Conservation (phyloP, 2,329 filamentous ascomycete genomes). For the Xylaria sp. region DNA sequence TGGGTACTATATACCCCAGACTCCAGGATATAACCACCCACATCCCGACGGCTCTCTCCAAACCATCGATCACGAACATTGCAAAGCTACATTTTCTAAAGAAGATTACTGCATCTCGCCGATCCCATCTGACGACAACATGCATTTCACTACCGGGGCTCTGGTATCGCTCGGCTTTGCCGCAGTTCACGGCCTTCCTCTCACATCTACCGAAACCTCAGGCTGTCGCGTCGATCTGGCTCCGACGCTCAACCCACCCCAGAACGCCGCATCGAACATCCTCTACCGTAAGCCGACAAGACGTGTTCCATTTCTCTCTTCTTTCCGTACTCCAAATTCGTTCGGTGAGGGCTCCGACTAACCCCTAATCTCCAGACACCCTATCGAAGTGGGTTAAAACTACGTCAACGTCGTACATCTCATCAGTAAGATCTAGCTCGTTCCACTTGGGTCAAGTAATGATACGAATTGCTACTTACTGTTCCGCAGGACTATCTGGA, state of each 20-base stretch:
- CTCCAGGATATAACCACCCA: slow-evolving; percentile 7
- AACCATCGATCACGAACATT: slow-evolving; percentile 9
- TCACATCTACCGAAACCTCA: background rate
- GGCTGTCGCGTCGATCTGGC: slow-evolving; percentile 26
- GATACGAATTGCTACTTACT: slow-evolving; percentile 1
- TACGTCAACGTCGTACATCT: slow-evolving; percentile 19
- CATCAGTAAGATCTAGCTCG: slow-evolving; percentile 24
- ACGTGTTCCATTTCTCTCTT: background rate
- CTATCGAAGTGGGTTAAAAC: slow-evolving; percentile 26
- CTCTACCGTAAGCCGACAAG: slow-evolving; percentile 21
- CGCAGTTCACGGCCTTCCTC: slow-evolving; percentile 22
- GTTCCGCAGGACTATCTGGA: slow-evolving; percentile 26
- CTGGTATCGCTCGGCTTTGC: slow-evolving; percentile 25
- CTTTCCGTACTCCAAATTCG: too few relatives aligned
- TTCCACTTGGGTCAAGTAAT: background rate
- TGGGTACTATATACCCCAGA: slow-evolving; percentile 22
- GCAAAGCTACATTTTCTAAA: background rate
- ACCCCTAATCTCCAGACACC: slow-evolving; percentile 14
- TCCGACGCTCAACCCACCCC: slow-evolving; percentile 22
- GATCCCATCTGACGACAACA: slow-evolving; percentile 1
- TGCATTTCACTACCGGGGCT: slow-evolving; percentile 24
- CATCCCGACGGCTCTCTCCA: slow-evolving; percentile 1
- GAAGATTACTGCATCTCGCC: background rate
- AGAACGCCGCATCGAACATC: slow-evolving; percentile 28
- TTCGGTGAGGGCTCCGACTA: background rate